phyloP scores from a whole-genome alignment of 2,329 filamentous ascomycete species.

The Aspergillus luchuensis region DNA sequence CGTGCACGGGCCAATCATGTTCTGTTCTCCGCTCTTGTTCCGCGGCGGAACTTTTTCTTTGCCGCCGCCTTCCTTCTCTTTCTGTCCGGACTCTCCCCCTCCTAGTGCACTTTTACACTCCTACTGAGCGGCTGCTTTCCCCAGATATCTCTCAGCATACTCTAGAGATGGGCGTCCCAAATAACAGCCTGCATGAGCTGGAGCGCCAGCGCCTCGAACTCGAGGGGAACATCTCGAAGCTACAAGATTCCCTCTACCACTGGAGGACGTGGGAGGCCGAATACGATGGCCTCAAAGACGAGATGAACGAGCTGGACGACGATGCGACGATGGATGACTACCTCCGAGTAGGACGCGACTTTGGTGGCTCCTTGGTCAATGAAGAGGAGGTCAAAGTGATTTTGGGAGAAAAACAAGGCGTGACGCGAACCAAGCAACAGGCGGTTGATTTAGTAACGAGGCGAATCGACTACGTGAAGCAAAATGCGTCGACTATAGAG shows the following conservation, averaged over 20 bases:
- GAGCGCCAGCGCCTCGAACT: slow-evolving; percentile 75
- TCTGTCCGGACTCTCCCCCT: not conserved
- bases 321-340: slow-evolving; percentile 58
- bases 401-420: slow-evolving; percentile 47
- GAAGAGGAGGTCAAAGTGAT: slow-evolving; percentile 59
- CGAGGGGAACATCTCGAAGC: slow-evolving; percentile 72
- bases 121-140: not conserved
- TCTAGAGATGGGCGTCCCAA: slow-evolving; percentile 35
- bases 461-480: slow-evolving; percentile 84
- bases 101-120: not conserved
- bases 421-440: slow-evolving; percentile 60
- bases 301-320: slow-evolving; percentile 62
- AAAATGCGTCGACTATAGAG: slow-evolving; percentile 74
- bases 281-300: slow-evolving; percentile 85
- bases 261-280: slow-evolving; percentile 92
- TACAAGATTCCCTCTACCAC: slow-evolving; percentile 75
- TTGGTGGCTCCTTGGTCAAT: slow-evolving; percentile 48
- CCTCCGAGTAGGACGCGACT: slow-evolving; percentile 46
- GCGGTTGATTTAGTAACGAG: slow-evolving; percentile 69
- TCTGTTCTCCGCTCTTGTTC: slow-evolving; percentile 15
- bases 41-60: slow-evolving; percentile 22
- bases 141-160: slow-evolving; percentile 1
- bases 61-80: slow-evolving; percentile 20
- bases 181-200: slow-evolving; percentile 64
- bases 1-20: slow-evolving; percentile 31